Conservation (phyloP, 2,329 filamentous ascomycete genomes). For the Aspergillus versicolor region DNA sequence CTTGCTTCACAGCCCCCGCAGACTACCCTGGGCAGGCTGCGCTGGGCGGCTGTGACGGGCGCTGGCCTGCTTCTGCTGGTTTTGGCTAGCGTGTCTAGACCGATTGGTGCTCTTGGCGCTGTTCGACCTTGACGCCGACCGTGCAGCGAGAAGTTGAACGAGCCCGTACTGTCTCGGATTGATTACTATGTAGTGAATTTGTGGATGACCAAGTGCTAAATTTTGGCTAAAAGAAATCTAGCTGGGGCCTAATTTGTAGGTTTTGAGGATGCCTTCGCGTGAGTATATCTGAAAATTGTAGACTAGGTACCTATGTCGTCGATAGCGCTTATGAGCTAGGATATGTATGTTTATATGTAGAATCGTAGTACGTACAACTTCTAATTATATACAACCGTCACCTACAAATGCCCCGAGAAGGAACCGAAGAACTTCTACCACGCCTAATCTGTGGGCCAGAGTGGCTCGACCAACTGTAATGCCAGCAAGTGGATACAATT, state of each 20-base stretch:
- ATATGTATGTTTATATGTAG: too few relatives aligned
- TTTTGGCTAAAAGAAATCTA: not conserved
- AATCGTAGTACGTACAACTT: too few relatives aligned
- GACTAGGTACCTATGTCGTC: too few relatives aligned
- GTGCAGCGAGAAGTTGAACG: not conserved
- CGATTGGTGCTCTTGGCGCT: not conserved
- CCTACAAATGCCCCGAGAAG: too few relatives aligned
- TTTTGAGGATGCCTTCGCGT: too few relatives aligned
- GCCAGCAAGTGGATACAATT: conserved; percentile 13
- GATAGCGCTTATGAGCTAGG: too few relatives aligned
- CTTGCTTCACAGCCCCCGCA: conserved; percentile 10
- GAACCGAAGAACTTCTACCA: not conserved
- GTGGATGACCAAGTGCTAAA: too few relatives aligned
- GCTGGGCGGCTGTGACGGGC: not conserved
- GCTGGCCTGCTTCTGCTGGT: not conserved
- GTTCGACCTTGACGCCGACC: not conserved
- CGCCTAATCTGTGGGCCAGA: not conserved
- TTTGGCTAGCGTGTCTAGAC: conserved; percentile 1
- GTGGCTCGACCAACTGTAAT: not conserved
- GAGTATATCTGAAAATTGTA: too few relatives aligned
- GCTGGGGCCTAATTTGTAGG: not conserved
- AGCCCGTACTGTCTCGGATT: not conserved
- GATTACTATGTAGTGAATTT: not conserved
- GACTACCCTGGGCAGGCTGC: not conserved
- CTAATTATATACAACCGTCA: too few relatives aligned